Evolutionary conservation across 1,139 yeast genomes (phyloP).

Genomic region (Saccharomyces uvarum): DNA sequence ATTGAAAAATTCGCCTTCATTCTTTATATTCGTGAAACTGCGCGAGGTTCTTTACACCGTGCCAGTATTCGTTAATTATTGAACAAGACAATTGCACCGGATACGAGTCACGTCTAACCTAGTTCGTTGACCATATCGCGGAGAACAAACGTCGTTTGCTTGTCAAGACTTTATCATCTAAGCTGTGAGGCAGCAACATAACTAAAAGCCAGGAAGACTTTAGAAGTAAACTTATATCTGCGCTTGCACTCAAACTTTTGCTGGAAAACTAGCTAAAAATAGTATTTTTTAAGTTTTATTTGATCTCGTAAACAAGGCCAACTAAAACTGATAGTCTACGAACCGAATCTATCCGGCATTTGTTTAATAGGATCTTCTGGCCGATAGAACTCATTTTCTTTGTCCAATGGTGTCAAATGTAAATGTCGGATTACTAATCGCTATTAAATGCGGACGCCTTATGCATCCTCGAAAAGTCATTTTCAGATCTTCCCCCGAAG

Average conservation of each 20-base stretch:
- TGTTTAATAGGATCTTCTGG: background rate
- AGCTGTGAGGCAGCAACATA: background rate
- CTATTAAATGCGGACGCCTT: background rate
- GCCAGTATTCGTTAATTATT: background rate
- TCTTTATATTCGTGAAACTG: too few species aligned
- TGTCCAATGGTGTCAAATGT: background rate
- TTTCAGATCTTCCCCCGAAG: background rate
- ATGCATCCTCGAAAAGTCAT: background rate
- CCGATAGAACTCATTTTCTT: background rate
- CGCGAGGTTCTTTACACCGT: too few species aligned
- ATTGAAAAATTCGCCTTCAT: too few species aligned
- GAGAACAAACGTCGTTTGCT: background rate
- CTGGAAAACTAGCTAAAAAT: background rate
- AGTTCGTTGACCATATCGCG: background rate
- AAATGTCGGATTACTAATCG: background rate
- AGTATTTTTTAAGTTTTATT: too few species aligned
- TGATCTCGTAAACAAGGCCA: background rate
- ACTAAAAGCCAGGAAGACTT: background rate
- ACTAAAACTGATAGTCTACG: background rate
- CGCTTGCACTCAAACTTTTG: background rate
- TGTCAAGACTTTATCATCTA: background rate
- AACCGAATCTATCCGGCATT: background rate
- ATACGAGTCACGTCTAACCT: background rate
- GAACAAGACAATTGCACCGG: background rate
- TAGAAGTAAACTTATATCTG: background rate